Percentiles rank a stretch among this genome's conserved stretches.
These are phyloP conservation scores for Yamadazyma spencermartinsiae DNA, from an alignment of 1,139 yeast genomes.

Conservation along the genomic window DNA sequence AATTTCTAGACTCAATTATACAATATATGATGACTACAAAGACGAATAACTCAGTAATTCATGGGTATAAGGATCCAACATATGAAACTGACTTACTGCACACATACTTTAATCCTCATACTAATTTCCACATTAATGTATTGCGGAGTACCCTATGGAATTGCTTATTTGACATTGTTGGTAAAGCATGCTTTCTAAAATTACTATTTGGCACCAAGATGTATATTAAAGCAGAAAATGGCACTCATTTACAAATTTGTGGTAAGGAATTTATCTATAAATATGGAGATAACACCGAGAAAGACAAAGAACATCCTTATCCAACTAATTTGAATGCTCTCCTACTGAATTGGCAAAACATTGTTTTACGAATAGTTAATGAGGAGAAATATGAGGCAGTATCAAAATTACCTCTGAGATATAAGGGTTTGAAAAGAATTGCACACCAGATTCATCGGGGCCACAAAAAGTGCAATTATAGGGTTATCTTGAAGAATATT, in stretches of 20 bases:
- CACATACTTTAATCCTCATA: slow-evolving; percentile 20
- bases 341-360: slow-evolving; percentile 1
- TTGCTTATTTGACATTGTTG: slow-evolving; percentile 30
- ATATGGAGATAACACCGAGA: neutral
- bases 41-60: slow-evolving; percentile 22
- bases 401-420: slow-evolving; percentile 23
- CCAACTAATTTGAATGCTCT: slow-evolving; percentile 2
- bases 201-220: slow-evolving; percentile 33
- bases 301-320: slow-evolving; percentile 3
- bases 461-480: slow-evolving; percentile 11
- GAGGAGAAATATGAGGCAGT: slow-evolving; percentile 2
- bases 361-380: slow-evolving; percentile 13
- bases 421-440: slow-evolving; percentile 17
- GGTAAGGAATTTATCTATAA: slow-evolving; percentile 21
- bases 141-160: slow-evolving; percentile 42
- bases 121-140: slow-evolving; percentile 26
- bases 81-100: slow-evolving; percentile 15
- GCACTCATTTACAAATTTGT: slow-evolving; percentile 33
- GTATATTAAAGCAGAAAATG: slow-evolving; percentile 16
- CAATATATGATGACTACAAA: slow-evolving; percentile 18
- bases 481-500: slow-evolving; percentile 2
- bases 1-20: slow-evolving; percentile 27
- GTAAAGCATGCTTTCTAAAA: slow-evolving; percentile 28
- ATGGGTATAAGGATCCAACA: slow-evolving; percentile 28
- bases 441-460: slow-evolving; percentile 13